Evolutionary conservation across 306 rosid species (phyloP).

Genomic region (Casuarina glauca): DNA sequence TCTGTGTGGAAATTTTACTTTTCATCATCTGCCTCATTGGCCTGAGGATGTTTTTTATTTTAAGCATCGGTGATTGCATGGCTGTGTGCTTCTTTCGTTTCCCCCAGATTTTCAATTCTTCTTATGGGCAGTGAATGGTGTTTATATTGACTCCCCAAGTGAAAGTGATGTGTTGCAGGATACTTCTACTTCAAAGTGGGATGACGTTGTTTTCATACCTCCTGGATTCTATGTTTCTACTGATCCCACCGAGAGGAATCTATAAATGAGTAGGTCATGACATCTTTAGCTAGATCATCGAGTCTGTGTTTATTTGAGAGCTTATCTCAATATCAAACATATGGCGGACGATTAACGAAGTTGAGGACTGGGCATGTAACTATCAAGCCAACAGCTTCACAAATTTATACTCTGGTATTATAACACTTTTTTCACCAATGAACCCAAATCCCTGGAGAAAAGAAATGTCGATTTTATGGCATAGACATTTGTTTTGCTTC

Average conservation of each 20-base stretch:
- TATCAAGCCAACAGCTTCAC: too few relatives aligned
- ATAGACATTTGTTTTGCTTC: too few relatives aligned
- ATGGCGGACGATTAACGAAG: background rate
- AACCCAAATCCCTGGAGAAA: too few relatives aligned
- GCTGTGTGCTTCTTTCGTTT: background rate
- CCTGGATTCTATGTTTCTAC: conserved; percentile 84
- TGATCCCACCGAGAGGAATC: conserved; percentile 41
- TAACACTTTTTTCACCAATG: too few relatives aligned
- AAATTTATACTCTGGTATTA: too few relatives aligned
- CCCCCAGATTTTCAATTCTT: background rate
- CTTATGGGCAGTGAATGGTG: too few relatives aligned
- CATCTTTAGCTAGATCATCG: conserved; percentile 20
- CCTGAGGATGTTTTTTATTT: background rate
- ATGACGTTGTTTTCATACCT: conserved; percentile 83
- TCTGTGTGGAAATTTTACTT: background rate
- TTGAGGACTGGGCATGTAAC: background rate
- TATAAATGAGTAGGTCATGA: conserved; percentile 21
- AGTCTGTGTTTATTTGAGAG: background rate
- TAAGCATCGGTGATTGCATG: background rate
- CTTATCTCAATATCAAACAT: background rate
- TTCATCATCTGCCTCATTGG: background rate
- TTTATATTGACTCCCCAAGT: background rate
- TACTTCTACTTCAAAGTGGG: conserved; percentile 58
- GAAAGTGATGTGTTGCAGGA: conserved; percentile 58
- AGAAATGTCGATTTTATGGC: too few relatives aligned